Base-by-base conservation (phyloP, 805 yeast species). In the Hyphopichia homilentoma region DNA sequence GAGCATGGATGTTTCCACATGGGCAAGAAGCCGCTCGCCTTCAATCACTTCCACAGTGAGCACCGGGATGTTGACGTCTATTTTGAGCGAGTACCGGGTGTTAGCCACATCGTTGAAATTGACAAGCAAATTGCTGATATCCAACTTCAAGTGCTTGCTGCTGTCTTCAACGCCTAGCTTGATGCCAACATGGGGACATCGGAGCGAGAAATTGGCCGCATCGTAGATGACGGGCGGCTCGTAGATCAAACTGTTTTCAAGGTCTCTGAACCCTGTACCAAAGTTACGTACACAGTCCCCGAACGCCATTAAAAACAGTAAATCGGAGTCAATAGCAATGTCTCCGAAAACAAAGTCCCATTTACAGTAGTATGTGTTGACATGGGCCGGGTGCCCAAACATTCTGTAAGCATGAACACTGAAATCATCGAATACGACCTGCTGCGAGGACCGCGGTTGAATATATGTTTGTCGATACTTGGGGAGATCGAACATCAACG, bases 351-450 rank as follows among this genome's bases (percentile, higher is more conserved):
- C 75, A 44, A 93, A 77, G 38, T 83, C 89, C 98, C 98, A 93
- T 38, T 84, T 81, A 48, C 96, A 88, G 41, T 75, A 78, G 51
- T 85, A 93, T 0, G 97, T 86, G 1, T 90, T 87, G 50, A 86
- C 95, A 6, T 69, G 64, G 0, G 97, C 97, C 0, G 96, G 96
- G 2, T 87, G 52, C 0, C 98, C 98, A 63, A 87, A 87, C 80
- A 89, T 79, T 48, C 97, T 69, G 54, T 90, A 96, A 1, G 96
- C 94, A 54, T 85, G 94, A 16, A 86, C 67, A 2, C 70, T 49
- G 8, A 83, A 50, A 1, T 81, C 79, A 47, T 81, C 83, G 30
- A 84, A 67, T 3, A 52, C 43, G 19, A 84, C 44, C 27, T 77
- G 77, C 1, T 79, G 68, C 0, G 9, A 27, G 5, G 30, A 21